Conservation (phyloP, 176 grass and related monocot species). For the Panicum miliaceum region DNA sequence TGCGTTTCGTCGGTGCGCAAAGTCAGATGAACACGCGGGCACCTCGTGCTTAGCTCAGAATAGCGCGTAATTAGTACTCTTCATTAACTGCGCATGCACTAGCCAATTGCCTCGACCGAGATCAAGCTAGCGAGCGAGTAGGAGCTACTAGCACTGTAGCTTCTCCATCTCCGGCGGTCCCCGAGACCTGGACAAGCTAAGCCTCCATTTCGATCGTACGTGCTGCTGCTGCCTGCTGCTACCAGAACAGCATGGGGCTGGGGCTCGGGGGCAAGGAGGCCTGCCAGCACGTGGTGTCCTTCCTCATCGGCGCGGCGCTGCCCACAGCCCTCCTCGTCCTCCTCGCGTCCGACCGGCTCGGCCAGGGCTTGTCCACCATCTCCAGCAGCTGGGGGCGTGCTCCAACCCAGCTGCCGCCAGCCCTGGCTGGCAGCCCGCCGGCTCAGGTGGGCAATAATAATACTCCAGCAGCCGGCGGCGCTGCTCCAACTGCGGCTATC, state of each 20-base stretch:
- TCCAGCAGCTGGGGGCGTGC: background rate
- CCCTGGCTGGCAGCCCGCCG: background rate
- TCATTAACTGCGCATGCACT: background rate
- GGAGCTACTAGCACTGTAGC: no score
- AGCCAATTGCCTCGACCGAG: background rate
- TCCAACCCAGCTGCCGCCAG: background rate
- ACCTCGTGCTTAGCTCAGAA: background rate
- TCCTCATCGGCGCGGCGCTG: slow-evolving; percentile 50
- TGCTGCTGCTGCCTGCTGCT: no score
- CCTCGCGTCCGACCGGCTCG: slow-evolving; percentile 35
- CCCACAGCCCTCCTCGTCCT: slow-evolving; percentile 26
- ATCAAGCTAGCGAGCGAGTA: background rate
- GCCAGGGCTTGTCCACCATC: background rate
- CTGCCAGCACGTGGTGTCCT: slow-evolving; percentile 28
- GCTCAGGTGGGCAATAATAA: background rate
- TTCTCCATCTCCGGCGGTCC: background rate
- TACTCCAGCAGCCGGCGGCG: background rate
- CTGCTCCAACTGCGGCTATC: background rate
- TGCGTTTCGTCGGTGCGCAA: background rate
- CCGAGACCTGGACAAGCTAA: no score
- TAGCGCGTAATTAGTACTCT: background rate
- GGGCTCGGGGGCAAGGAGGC: slow-evolving; percentile 17
- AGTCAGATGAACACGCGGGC: background rate
- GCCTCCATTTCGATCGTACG: no score
- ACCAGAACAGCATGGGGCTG: background rate